A percentile compares a stretch with the other conserved stretches of the same genome.
phyloP scores from a whole-genome alignment of 2,329 filamentous ascomycete genomes.

The Aspergillus sp. region DNA sequence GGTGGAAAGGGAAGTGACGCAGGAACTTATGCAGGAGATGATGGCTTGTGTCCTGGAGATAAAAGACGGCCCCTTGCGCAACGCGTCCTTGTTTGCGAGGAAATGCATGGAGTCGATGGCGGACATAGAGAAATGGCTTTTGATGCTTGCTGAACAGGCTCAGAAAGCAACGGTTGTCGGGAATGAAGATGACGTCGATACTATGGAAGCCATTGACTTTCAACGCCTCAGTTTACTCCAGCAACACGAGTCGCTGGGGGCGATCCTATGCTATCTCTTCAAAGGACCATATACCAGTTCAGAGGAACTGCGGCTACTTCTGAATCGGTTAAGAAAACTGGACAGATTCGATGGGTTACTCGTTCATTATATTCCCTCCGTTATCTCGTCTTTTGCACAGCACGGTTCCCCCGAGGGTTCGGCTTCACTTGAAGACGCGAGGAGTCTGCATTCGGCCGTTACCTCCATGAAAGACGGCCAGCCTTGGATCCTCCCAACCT shows the following conservation, averaged over 20 bases:
- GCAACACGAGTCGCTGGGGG: constrained; percentile 79
- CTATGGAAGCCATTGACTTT: constrained; percentile 68
- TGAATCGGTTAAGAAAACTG: constrained; percentile 57
- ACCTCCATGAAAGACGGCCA: constrained; percentile 57
- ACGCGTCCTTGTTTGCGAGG: constrained; percentile 56
- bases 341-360: constrained; percentile 66
- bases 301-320: constrained; percentile 63
- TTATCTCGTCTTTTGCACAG: constrained; percentile 65
- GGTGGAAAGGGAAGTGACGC: constrained; percentile 48
- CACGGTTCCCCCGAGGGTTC: constrained; percentile 70
- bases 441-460: constrained; percentile 60
- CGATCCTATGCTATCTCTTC: constrained; percentile 70
- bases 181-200: constrained; percentile 52
- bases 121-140: constrained; percentile 67
- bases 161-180: constrained; percentile 68
- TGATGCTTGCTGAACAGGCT: constrained; percentile 64
- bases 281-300: constrained; percentile 62
- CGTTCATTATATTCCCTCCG: constrained; percentile 73
- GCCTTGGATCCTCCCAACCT: constrained; percentile 61
- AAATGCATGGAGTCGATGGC: constrained; percentile 69
- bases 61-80: constrained; percentile 37
- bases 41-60: constrained; percentile 51
- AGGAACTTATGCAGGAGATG: constrained; percentile 47
- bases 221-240: constrained; percentile 70
- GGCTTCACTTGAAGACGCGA: constrained; percentile 57